phyloP scores from a whole-genome alignment of 2,329 filamentous ascomycete species.

The Aspergillus ibericus region DNA sequence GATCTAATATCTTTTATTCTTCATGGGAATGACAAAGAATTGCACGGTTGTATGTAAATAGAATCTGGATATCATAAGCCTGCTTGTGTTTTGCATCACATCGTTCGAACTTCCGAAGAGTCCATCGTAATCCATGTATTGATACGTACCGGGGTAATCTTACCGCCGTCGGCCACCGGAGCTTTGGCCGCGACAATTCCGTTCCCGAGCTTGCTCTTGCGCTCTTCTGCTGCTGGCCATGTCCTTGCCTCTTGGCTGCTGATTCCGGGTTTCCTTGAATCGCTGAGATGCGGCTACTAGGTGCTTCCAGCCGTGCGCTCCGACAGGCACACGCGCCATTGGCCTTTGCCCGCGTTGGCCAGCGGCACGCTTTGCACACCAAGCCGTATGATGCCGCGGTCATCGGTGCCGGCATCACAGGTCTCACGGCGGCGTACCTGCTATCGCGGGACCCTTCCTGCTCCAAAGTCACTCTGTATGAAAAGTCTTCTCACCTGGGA shows the following conservation, averaged over 20 bases:
- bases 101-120: no score
- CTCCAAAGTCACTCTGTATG: constrained; percentile 77
- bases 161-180: neutral
- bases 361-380: constrained; percentile 21
- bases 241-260: constrained; percentile 1
- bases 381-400: constrained; percentile 59
- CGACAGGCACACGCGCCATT: constrained; percentile 21
- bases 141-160: neutral
- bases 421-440: constrained; percentile 75
- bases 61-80: constrained; percentile 22
- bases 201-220: neutral
- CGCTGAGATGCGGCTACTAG: constrained; percentile 31
- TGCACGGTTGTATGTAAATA: constrained; percentile 26
- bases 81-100: neutral
- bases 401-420: constrained; percentile 79
- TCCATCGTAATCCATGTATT: neutral
- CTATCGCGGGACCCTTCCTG: constrained; percentile 67
- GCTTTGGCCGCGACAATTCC: neutral
- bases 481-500: constrained; percentile 67
- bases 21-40: constrained; percentile 17
- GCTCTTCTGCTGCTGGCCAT: neutral
- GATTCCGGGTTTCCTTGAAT: neutral
- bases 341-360: constrained; percentile 16
- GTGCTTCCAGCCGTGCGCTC: constrained; percentile 23
- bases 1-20: constrained; percentile 10